These are phyloP conservation scores for Zarea fungicola DNA, from an alignment of 2,329 filamentous ascomycete species.

Conservation along the genomic window DNA sequence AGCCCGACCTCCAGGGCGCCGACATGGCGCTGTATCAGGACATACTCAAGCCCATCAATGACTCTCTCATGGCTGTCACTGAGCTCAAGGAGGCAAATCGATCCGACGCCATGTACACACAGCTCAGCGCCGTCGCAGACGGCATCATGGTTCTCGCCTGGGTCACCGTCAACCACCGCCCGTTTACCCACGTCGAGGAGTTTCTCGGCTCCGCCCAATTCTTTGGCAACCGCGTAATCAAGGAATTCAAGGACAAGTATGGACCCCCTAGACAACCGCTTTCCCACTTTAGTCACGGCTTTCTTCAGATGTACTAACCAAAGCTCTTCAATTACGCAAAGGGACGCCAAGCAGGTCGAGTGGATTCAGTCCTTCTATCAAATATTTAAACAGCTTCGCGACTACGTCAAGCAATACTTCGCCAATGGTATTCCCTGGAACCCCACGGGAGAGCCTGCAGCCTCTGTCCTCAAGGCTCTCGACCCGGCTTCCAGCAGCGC, in stretches of 20 bases:
- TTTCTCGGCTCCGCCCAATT: slow-evolving; percentile 81
- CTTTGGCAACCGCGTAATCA: slow-evolving; percentile 90
- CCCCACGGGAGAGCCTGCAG: slow-evolving; percentile 64
- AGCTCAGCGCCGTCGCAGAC: slow-evolving; percentile 82
- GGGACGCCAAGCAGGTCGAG: slow-evolving; percentile 73
- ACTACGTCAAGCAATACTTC: slow-evolving; percentile 82
- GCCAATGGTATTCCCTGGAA: slow-evolving; percentile 83
- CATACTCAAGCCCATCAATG: slow-evolving; percentile 81
- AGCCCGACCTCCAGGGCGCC: slow-evolving; percentile 63
- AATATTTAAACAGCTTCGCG: slow-evolving; percentile 76
- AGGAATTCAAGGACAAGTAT: slow-evolving; percentile 73
- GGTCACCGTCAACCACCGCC: slow-evolving; percentile 80
- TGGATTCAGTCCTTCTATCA: slow-evolving; percentile 93
- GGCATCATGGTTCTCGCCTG: slow-evolving; percentile 86
- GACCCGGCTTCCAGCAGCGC: slow-evolving; percentile 31
- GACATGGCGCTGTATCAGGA: slow-evolving; percentile 65
- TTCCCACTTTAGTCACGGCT: no score
- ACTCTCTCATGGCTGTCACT: slow-evolving; percentile 71
- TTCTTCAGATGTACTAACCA: no score
- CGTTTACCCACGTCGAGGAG: slow-evolving; percentile 80
- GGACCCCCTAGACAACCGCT: no score
- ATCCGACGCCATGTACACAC: slow-evolving; percentile 67
- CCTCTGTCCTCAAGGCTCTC: slow-evolving; percentile 59
- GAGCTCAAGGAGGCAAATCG: slow-evolving; percentile 80
- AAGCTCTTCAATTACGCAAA: slow-evolving; percentile 29